These are phyloP conservation scores for Nemania serpens DNA, from an alignment of 2,329 filamentous ascomycete genomes.

Conservation along the genomic window DNA sequence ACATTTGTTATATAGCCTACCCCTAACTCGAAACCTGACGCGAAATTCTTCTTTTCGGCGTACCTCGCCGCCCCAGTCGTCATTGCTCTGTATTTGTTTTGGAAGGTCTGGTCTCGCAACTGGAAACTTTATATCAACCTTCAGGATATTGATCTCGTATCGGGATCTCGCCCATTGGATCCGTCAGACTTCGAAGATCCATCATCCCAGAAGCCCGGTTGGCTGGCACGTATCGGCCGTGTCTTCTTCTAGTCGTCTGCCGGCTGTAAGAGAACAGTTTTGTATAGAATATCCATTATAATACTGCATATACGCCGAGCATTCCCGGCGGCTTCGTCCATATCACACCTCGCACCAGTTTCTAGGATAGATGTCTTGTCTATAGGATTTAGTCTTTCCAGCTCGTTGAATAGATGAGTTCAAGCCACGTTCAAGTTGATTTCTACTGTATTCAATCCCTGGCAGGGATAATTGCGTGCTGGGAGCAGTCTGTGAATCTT, in stretches of 20 bases:
- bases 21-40: conserved; percentile 42
- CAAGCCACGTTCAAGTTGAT: not conserved
- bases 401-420: conserved; percentile 21
- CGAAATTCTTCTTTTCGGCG: conserved; percentile 60
- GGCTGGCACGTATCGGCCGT: conserved; percentile 24
- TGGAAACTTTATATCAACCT: conserved; percentile 62
- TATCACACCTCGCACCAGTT: not conserved
- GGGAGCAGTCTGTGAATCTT: too few species aligned
- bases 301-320: conserved; percentile 12
- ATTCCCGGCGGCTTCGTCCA: not conserved
- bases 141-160: conserved; percentile 65
- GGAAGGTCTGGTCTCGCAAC: conserved; percentile 63
- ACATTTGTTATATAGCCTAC: conserved; percentile 38
- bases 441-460: not conserved
- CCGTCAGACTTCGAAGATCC: conserved; percentile 49
- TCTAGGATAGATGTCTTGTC: not conserved
- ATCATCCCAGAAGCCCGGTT: conserved; percentile 25
- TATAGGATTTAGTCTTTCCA: conserved; percentile 1
- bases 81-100: conserved; percentile 62
- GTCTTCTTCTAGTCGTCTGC: conserved; percentile 18
- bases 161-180: conserved; percentile 60
- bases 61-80: conserved; percentile 65
- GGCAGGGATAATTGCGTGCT: too few species aligned
- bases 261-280: not conserved
- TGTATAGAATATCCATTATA: conserved; percentile 2